phyloP scores from a whole-genome alignment of 495 filamentous ascomycete genomes.

The Penicillium simplicissimum region DNA sequence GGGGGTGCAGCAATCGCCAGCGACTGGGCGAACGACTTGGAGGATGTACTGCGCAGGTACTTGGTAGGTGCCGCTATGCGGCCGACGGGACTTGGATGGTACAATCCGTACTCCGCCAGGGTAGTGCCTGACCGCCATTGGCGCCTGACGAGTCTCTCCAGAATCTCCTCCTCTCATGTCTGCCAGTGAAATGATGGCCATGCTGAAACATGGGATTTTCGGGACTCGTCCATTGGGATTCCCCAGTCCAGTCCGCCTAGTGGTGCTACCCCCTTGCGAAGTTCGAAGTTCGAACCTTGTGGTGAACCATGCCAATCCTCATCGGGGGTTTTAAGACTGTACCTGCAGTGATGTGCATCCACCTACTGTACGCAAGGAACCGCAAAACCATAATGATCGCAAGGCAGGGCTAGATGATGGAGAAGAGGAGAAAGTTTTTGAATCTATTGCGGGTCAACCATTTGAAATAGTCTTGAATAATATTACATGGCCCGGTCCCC shows the following conservation, averaged over 20 bases:
- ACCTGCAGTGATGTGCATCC: constrained; percentile 20
- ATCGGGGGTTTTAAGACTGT: neutral
- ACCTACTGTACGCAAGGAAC: constrained; percentile 1
- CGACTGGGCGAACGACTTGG: constrained; percentile 8
- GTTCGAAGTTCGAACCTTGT: neutral
- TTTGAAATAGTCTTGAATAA: constrained; percentile 36
- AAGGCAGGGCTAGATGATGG: neutral
- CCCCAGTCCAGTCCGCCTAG: neutral
- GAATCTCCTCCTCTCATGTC: neutral
- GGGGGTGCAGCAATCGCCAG: constrained; percentile 6
- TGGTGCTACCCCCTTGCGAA: constrained; percentile 7
- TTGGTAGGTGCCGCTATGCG: neutral
- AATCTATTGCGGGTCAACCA: constrained; percentile 36
- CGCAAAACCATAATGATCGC: neutral
- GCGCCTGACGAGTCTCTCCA: constrained; percentile 1
- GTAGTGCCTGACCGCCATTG: constrained; percentile 24
- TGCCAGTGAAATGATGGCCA: neutral
- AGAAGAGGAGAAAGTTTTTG: constrained; percentile 22
- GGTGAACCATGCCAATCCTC: neutral
- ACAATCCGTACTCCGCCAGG: constrained; percentile 3
- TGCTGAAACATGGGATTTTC: constrained; percentile 5
- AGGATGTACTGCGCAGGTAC: constrained; percentile 7
- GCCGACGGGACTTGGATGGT: neutral
- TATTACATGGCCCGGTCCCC: constrained; percentile 46
- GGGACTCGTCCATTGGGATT: constrained; percentile 5